phyloP scores from a whole-genome alignment of 2,329 filamentous ascomycete species.

The Malbranchea zuffiana region DNA sequence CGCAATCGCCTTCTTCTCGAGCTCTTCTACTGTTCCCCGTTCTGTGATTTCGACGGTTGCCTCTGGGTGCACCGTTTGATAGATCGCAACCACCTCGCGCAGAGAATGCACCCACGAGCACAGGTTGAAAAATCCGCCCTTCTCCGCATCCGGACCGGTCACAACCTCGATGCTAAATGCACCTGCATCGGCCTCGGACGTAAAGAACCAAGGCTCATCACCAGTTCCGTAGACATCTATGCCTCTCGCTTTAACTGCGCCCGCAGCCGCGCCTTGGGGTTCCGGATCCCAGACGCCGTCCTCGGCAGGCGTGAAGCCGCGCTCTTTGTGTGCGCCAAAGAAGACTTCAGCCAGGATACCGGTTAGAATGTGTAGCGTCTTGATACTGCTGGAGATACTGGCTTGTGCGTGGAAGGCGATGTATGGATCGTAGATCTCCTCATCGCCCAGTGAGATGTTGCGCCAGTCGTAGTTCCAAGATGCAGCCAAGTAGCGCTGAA shows the following conservation, averaged over 20 bases:
- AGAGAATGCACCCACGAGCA: background rate
- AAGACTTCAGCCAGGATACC: constrained; percentile 22
- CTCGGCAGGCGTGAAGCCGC: background rate
- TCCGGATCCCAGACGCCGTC: background rate
- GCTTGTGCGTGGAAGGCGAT: constrained; percentile 26
- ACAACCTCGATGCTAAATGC: background rate
- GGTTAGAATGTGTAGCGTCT: constrained; percentile 24
- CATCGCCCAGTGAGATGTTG: constrained; percentile 19
- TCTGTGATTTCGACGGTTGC: no score
- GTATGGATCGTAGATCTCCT: constrained; percentile 27
- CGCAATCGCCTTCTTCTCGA: no score
- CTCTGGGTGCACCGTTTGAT: background rate
- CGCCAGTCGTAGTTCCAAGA: constrained; percentile 29
- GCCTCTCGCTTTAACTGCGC: no score
- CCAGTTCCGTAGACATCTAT: background rate
- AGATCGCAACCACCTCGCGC: background rate
- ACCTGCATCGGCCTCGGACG: background rate
- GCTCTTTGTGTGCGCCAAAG: no score
- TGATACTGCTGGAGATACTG: constrained; percentile 20
- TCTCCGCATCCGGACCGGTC: background rate
- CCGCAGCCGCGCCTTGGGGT: background rate
- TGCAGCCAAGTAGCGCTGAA: constrained; percentile 22
- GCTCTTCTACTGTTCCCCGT: no score
- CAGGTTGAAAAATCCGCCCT: background rate
- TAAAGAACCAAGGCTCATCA: background rate